These are phyloP conservation scores for Nicotiana attenuata DNA, from an alignment of 257 asterid species.

Conservation along the genomic window DNA sequence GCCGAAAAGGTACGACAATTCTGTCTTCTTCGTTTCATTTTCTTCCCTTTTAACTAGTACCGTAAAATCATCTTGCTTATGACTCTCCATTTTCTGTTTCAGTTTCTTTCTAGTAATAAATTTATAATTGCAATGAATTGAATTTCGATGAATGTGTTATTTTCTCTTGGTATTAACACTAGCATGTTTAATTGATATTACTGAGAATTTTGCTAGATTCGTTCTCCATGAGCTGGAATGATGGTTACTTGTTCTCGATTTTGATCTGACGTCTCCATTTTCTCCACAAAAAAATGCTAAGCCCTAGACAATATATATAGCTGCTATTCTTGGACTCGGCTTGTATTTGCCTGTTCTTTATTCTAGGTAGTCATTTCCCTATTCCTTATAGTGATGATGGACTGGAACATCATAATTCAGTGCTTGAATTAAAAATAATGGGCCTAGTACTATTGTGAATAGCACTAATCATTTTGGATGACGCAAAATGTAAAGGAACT, in stretches of 20 bases:
- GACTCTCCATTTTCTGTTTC: background rate
- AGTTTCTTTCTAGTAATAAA: background rate
- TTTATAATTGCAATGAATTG: background rate
- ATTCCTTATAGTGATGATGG: constrained; percentile 26
- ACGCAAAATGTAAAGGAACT: constrained; percentile 17
- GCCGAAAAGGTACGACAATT: too few relatives aligned
- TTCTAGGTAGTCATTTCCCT: background rate
- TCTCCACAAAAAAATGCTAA: background rate
- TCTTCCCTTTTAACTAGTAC: too few relatives aligned
- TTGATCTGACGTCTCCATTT: constrained; percentile 35
- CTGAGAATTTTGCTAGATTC: background rate
- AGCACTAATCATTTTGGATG: constrained; percentile 15
- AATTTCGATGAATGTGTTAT: background rate
- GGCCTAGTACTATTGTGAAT: constrained; percentile 24
- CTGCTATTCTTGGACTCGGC: background rate
- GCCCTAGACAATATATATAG: background rate
- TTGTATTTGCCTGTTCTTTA: too few relatives aligned
- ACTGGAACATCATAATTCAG: constrained; percentile 31
- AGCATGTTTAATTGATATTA: background rate
- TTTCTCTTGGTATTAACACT: too few relatives aligned
- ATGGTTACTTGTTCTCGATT: constrained; percentile 52
- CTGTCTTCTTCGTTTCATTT: too few relatives aligned
- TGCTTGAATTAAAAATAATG: constrained; percentile 30
- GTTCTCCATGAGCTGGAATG: constrained; percentile 37
- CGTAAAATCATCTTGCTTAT: too few relatives aligned